phyloP scores from a whole-genome alignment of 2,329 filamentous ascomycete genomes.

The Nannizzia gypsea region DNA sequence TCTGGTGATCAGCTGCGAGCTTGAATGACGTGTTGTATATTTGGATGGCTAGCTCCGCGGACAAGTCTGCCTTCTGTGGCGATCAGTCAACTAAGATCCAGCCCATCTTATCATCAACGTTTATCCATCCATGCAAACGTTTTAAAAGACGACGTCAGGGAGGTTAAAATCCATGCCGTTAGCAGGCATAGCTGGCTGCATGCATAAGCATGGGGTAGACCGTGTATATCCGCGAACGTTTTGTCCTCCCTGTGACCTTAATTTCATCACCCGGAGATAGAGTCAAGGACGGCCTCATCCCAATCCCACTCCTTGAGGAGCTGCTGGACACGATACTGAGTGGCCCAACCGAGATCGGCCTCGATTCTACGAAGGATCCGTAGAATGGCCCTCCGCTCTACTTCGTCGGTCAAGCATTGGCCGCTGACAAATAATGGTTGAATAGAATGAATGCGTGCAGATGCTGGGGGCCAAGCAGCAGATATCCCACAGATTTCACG shows the following conservation, averaged over 20 bases:
- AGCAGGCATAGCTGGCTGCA: background rate
- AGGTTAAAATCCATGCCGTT: background rate
- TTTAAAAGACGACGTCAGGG: background rate
- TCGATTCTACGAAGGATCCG: conserved; percentile 48
- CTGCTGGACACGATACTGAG: conserved; percentile 48
- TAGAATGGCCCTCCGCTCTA: conserved; percentile 45
- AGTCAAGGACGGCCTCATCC: conserved; percentile 10
- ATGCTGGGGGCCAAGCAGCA: conserved; percentile 45
- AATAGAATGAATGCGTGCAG: conserved; percentile 48
- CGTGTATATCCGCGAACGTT: background rate
- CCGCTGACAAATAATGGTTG: conserved; percentile 53
- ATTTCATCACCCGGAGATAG: background rate
- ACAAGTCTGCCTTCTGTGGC: too few relatives aligned
- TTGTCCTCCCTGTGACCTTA: background rate
- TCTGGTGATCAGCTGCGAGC: too few relatives aligned
- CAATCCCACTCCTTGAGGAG: conserved; percentile 34
- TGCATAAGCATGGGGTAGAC: background rate
- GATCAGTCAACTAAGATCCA: too few relatives aligned
- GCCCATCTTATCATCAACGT: background rate
- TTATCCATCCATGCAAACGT: background rate
- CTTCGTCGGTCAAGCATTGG: conserved; percentile 44
- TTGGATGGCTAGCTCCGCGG: too few relatives aligned
- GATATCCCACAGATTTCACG: conserved; percentile 52
- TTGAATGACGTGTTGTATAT: too few relatives aligned
- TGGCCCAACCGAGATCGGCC: conserved; percentile 53